Base-by-base conservation (phyloP, 139 green algal genomes). In the Closterium sp. region DNA sequence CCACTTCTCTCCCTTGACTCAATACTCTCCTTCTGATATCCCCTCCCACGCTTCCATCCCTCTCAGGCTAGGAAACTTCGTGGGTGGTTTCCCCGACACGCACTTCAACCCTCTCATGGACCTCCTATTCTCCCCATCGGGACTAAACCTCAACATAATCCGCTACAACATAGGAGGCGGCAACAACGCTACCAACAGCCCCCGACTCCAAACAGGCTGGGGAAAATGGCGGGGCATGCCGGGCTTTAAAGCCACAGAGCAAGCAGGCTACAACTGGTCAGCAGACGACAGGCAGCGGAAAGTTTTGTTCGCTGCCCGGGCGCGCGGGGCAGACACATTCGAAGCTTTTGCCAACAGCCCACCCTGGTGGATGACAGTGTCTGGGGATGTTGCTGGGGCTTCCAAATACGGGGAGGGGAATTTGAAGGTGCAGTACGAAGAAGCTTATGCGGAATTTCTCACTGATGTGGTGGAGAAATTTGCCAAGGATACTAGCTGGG, bases 341-440 rank as follows among this genome's bases (percentile, higher is more conserved):
- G 93, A 95, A n/a, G 93, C 93, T 9, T 94, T 95, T 85, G 89
- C 89, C 12, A 93, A 95, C 85, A 92, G 89, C 7, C 91, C 93
- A 4, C 93, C 93, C 0, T 93, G 87, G 87, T 95, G 92, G 91
- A 94, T 94, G 91, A 94, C 91, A 3, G 76, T 91, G 7, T 92
- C 87, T 2, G 93, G 90, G 33, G 34, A 38, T 32, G 84, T 84
- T 38, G 90, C 88, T 3, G 93, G 93, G 23, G 90, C 86, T 23
- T 31, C 69, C 3, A 38, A 66, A 34, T 38, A 85, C 12, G 84
- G 34, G n/a, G 21, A 32, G 5, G 91, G 91, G 36, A 95, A 95
- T 43, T 86, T 95, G 33, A 76, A 81, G 33, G 86, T 66, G n/a
- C 69, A 90, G 8, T 64, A 91, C 69, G 91, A 93, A 38, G 76